Evolutionary conservation across 78 protist genomes (phyloP).

Genomic region (Pelomyxa schiedti): DNA sequence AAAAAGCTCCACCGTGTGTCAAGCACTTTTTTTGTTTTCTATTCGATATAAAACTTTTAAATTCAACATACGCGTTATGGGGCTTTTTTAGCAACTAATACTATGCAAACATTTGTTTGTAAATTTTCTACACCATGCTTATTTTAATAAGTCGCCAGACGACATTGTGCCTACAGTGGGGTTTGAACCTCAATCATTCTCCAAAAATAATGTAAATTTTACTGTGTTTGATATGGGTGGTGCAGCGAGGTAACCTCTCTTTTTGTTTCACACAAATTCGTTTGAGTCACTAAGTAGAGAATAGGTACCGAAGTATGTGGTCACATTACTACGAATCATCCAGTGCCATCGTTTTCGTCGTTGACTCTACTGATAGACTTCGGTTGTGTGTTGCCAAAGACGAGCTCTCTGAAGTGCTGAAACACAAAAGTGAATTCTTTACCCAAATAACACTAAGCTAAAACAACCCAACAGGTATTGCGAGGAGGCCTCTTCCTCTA

Average conservation of each 20-base stretch:
- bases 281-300: too few species aligned
- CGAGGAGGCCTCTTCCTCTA: constrained; percentile 3
- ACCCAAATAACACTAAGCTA: background rate
- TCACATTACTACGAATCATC: constrained; percentile 43
- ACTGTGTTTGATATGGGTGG: constrained; percentile 79
- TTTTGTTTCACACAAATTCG: too few species aligned
- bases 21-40: constrained; percentile 5
- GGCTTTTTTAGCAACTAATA: background rate
- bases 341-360: constrained; percentile 67
- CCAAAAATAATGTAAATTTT: constrained; percentile 25
- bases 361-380: constrained; percentile 58
- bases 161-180: constrained; percentile 63
- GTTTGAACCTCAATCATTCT: constrained; percentile 42
- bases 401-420: constrained; percentile 45
- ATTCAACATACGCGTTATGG: background rate
- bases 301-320: constrained; percentile 76
- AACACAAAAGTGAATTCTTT: background rate
- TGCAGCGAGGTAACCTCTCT: too few species aligned
- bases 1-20: too few species aligned
- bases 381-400: constrained; percentile 70
- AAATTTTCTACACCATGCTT: background rate
- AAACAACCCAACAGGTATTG: background rate
- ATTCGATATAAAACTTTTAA: background rate
- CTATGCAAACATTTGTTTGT: background rate
- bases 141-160: background rate